A percentile compares a stretch with the other conserved stretches of the same genome.
Evolutionary conservation across 1,139 yeast species (phyloP).

Genomic region (Meyerozyma guilliermondii): DNA sequence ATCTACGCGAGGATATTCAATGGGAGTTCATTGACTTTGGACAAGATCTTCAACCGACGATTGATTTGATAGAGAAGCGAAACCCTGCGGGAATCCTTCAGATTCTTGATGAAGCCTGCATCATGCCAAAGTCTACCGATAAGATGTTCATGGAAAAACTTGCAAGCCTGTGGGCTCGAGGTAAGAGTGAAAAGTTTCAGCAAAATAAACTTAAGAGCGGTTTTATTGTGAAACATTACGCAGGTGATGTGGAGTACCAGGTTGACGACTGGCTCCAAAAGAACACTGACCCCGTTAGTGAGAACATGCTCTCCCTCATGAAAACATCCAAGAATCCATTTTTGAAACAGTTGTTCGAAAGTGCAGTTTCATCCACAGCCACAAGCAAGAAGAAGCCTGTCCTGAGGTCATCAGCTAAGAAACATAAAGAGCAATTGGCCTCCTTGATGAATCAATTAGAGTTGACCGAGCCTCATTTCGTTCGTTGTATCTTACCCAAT

Average conservation of each 20-base stretch:
- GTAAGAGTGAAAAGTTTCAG: conserved; percentile 54
- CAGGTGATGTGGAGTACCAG: conserved; percentile 90
- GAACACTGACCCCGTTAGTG: conserved; percentile 90
- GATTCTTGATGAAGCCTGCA: conserved; percentile 89
- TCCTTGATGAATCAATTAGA: conserved; percentile 70
- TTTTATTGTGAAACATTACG: conserved; percentile 85
- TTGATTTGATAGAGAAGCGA: conserved; percentile 78
- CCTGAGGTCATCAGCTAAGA: conserved; percentile 80
- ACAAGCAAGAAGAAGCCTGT: conserved; percentile 13
- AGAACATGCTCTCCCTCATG: conserved; percentile 57
- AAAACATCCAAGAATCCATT: conserved; percentile 54
- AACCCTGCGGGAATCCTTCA: conserved; percentile 85
- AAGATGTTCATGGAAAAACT: conserved; percentile 78
- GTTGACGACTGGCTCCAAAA: conserved; percentile 93
- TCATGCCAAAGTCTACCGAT: conserved; percentile 88
- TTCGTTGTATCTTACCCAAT: conserved; percentile 92
- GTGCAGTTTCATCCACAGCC: conserved; percentile 9
- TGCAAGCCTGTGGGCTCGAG: conserved; percentile 55
- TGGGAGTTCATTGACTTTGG: conserved; percentile 98
- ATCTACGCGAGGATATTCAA: conserved; percentile 84
- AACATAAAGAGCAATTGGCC: conserved; percentile 76
- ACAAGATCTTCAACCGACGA: conserved; percentile 92
- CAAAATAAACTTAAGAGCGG: conserved; percentile 68
- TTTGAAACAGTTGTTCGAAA: conserved; percentile 22
- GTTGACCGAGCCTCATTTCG: conserved; percentile 92